Evolutionary conservation across 306 rosid genomes (phyloP), one percentile per base, ranked within the genome.

Genomic region (Alnus rubra): DNA sequence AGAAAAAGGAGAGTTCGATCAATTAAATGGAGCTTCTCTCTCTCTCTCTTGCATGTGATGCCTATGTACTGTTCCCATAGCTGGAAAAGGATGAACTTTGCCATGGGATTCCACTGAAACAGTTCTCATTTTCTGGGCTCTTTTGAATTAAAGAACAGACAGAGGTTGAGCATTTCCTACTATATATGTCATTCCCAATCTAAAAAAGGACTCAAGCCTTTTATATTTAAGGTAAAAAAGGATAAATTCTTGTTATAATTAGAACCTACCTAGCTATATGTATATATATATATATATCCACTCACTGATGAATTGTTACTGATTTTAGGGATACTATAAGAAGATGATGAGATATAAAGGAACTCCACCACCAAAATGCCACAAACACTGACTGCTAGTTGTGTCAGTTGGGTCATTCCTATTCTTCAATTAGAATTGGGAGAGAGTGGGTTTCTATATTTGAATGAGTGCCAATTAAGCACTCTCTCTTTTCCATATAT

Each of bases 271-370:
- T 31, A n/a, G 28, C 28, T 23, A 23, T 23, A 23, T 16, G 65
- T 68, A 48, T 70, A 69, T 54, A 62, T 19, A 82, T 23, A 15
- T 16, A 71, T 68, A 48, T 70, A 69, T 55, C 68, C 28, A 82
- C 51, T 80, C 76, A 69, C 68, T 14, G 31, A n/a, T 47, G 63
- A 79, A 44, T 18, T 9, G 55, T 75, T 77, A 16, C 73, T 69
- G 19, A 59, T 23, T 71, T 60, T n/a, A 47, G 72, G 58, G 73
- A 75, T 73, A 42, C 47, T 71, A 73, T 73, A 42, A 76, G 64
- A 13, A 50, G 67, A 55, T 11, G 59, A 76, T 73, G 74, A 76
- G 79, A 88, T 58, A 88, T 88, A 79, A 88, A 90, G 88, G 68
- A 73, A 30, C 87, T 74, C 85, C 85, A 84, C 84, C 78, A 74